A percentile compares a stretch with the other conserved stretches of the same genome.
Evolutionary conservation across 345 rosid genomes (phyloP).

Genomic region (Rhodamnia rubescens): DNA sequence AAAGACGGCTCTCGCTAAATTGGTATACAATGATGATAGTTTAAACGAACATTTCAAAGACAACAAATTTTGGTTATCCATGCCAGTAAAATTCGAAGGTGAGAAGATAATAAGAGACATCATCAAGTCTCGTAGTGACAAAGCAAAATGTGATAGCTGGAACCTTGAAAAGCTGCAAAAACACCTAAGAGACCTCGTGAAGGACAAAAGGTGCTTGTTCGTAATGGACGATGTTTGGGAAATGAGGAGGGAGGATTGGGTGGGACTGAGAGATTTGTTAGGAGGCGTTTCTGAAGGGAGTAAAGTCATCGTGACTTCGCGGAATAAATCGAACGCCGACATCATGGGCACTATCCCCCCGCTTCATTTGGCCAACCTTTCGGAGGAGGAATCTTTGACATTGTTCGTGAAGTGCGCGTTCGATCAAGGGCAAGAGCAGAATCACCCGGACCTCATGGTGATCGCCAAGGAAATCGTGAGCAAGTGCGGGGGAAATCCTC

Average conservation of each 20-base stretch:
- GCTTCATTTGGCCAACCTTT: neutral
- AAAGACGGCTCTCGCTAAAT: slow-evolving; percentile 5
- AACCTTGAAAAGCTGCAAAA: slow-evolving; percentile 3
- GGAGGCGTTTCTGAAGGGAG: neutral
- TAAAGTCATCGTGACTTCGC: slow-evolving; percentile 9
- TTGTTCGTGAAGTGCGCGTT: too few species aligned
- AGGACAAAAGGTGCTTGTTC: neutral
- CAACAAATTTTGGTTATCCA: slow-evolving; percentile 4
- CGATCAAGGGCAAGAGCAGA: too few species aligned
- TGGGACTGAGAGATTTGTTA: neutral
- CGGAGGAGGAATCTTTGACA: too few species aligned
- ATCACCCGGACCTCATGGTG: too few species aligned
- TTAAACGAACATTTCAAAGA: neutral
- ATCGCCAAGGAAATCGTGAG: too few species aligned
- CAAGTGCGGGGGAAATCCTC: too few species aligned
- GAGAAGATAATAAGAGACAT: neutral
- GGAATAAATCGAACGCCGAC: neutral
- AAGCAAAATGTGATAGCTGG: neutral
- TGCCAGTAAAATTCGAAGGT: neutral
- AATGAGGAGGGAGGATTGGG: neutral
- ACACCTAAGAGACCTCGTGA: neutral
- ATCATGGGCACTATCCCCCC: neutral
- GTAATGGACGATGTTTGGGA: slow-evolving; percentile 9
- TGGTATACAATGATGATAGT: slow-evolving; percentile 2
- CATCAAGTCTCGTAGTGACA: neutral